phyloP scores from a whole-genome alignment of 1,139 yeast genomes.

The Hyphopichia khmerensis region DNA sequence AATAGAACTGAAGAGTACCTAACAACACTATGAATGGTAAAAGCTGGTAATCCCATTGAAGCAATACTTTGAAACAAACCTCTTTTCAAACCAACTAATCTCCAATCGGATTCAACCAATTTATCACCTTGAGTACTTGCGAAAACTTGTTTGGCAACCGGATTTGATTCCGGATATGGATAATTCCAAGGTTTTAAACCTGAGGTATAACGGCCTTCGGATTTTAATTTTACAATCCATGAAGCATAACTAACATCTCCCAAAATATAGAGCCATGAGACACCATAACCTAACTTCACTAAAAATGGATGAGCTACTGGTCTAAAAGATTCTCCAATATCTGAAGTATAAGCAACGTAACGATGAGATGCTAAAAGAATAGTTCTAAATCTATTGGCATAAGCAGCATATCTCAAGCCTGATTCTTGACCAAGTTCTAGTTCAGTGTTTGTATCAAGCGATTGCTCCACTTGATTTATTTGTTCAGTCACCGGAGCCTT shows the following conservation, averaged over 20 bases:
- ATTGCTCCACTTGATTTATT: constrained; percentile 7
- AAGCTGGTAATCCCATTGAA: constrained; percentile 85
- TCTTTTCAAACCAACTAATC: constrained; percentile 61
- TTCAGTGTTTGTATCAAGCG: constrained; percentile 14
- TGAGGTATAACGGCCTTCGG: constrained; percentile 62
- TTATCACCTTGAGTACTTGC: constrained; percentile 21
- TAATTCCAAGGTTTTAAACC: constrained; percentile 72
- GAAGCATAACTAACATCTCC: constrained; percentile 80
- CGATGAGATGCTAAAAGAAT: constrained; percentile 75
- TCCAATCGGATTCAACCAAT: constrained; percentile 59
- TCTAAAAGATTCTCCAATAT: constrained; percentile 85
- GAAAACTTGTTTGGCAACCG: constrained; percentile 37
- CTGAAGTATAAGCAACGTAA: constrained; percentile 85
- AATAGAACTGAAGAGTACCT: constrained; percentile 62
- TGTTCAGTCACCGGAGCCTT: not conserved
- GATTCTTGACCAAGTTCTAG: constrained; percentile 39
- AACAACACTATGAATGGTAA: constrained; percentile 79
- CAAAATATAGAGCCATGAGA: constrained; percentile 73
- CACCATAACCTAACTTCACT: constrained; percentile 66
- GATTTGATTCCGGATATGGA: constrained; percentile 43
- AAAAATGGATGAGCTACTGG: constrained; percentile 74
- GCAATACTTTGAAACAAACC: constrained; percentile 80
- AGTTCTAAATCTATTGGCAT: constrained; percentile 71
- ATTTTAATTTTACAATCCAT: constrained; percentile 70
- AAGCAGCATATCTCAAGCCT: constrained; percentile 73